These are phyloP conservation scores for Paraphoma chrysanthemicola DNA, from an alignment of 2,329 filamentous ascomycete species.

Conservation along the genomic window DNA sequence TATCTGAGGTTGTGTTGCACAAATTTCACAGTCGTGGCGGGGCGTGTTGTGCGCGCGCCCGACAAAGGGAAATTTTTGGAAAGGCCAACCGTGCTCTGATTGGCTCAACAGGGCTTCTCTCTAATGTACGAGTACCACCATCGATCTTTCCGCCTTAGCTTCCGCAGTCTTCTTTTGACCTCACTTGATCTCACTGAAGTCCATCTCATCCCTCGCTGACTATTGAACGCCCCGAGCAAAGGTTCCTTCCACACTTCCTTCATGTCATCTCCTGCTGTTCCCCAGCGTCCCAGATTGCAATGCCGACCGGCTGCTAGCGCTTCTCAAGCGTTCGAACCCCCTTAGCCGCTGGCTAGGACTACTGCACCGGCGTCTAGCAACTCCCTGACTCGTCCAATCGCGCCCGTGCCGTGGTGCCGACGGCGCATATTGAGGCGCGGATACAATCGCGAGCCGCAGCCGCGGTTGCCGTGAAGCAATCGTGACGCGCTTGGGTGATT, in stretches of 20 bases:
- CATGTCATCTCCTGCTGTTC: neutral
- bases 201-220: neutral
- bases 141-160: conserved; percentile 6
- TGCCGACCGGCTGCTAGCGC: neutral
- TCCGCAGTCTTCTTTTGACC: conserved; percentile 11
- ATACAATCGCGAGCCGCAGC: no score
- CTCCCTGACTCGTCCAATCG: neutral
- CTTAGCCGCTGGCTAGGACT: neutral
- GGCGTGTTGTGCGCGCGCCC: conserved; percentile 3
- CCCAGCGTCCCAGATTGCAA: neutral
- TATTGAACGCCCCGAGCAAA: neutral
- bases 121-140: neutral
- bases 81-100: conserved; percentile 1
- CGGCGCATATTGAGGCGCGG: neutral
- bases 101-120: neutral
- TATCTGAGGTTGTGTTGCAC: neutral
- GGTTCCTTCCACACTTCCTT: no score
- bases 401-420: no score
- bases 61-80: conserved; percentile 1
- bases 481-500: no score
- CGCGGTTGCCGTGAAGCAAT: no score
- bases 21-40: conserved; percentile 22
- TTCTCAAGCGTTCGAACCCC: neutral
- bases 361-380: neutral
- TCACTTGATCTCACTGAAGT: neutral